A percentile compares a stretch with the other conserved stretches of the same genome.
These are phyloP conservation scores for Begonia peltatifolia DNA, from an alignment of 306 rosid species.

Conservation along the genomic window DNA sequence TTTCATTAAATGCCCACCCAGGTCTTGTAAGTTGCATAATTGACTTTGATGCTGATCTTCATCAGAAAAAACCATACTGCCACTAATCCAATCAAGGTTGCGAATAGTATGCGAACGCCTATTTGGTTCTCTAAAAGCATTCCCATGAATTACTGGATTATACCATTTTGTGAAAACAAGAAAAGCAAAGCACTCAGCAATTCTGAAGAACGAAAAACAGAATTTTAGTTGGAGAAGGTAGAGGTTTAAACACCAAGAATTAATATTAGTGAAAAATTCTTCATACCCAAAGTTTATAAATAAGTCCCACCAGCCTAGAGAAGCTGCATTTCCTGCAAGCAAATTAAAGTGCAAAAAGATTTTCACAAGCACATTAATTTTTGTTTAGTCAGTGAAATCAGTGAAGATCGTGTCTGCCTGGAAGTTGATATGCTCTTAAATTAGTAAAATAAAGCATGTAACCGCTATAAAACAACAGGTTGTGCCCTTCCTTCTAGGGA, in stretches of 20 bases:
- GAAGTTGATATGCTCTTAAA: no score
- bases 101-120: constrained; percentile 40
- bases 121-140: constrained; percentile 44
- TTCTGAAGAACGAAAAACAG: constrained; percentile 35
- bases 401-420: neutral
- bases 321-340: constrained; percentile 70
- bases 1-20: constrained; percentile 90
- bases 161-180: constrained; percentile 97
- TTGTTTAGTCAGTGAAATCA: neutral
- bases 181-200: constrained; percentile 93
- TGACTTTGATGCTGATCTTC: constrained; percentile 37
- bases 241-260: neutral
- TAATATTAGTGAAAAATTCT: constrained; percentile 8
- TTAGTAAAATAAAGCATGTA: no score
- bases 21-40: constrained; percentile 60
- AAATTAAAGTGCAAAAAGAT: constrained; percentile 3
- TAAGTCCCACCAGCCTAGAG: constrained; percentile 96
- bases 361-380: neutral
- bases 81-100: constrained; percentile 61
- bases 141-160: constrained; percentile 77
- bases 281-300: constrained; percentile 77
- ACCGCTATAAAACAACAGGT: no score
- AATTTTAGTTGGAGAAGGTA: constrained; percentile 9
- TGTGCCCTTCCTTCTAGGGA: no score
- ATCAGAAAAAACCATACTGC: constrained; percentile 53